phyloP scores from a whole-genome alignment of 2,329 filamentous ascomycete genomes.

The Helotiales sp. region DNA sequence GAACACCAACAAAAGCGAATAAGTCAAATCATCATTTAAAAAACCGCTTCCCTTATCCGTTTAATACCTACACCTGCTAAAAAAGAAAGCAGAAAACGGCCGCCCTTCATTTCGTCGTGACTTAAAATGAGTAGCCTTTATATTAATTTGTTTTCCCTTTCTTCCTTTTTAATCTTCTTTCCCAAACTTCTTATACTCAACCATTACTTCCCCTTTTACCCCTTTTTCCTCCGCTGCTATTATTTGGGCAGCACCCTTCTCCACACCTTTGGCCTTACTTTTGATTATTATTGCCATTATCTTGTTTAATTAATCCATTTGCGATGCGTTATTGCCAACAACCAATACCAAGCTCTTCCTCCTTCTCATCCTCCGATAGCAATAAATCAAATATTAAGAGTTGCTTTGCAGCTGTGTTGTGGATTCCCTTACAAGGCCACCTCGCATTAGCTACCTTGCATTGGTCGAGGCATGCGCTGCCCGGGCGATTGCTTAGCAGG shows the following conservation, averaged over 20 bases:
- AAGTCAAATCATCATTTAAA: too few relatives aligned
- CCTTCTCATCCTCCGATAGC: constrained; percentile 28
- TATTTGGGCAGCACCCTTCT: constrained; percentile 23
- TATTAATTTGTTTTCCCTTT: not conserved
- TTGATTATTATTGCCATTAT: constrained; percentile 7
- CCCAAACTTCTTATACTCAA: constrained; percentile 29
- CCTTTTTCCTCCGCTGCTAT: constrained; percentile 17
- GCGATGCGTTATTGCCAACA: constrained; percentile 26
- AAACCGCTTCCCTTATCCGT: too few relatives aligned
- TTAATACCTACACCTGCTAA: too few relatives aligned
- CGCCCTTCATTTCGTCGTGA: too few relatives aligned
- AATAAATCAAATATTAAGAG: constrained; percentile 33
- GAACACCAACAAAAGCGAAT: too few relatives aligned
- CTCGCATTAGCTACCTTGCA: too few relatives aligned
- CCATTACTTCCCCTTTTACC: constrained; percentile 17
- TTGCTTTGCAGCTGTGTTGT: too few relatives aligned
- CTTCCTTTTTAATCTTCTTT: constrained; percentile 5
- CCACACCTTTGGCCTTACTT: too few relatives aligned
- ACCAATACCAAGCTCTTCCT: constrained; percentile 29
- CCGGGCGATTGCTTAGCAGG: too few relatives aligned
- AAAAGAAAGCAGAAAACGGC: constrained; percentile 26
- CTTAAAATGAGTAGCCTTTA: too few relatives aligned
- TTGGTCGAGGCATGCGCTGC: too few relatives aligned
- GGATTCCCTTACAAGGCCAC: too few relatives aligned
- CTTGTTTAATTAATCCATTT: constrained; percentile 10